These are phyloP conservation scores for Chytridium lagenaria DNA, from an alignment of 371 early-diverging fungal genomes.

Conservation along the genomic window DNA sequence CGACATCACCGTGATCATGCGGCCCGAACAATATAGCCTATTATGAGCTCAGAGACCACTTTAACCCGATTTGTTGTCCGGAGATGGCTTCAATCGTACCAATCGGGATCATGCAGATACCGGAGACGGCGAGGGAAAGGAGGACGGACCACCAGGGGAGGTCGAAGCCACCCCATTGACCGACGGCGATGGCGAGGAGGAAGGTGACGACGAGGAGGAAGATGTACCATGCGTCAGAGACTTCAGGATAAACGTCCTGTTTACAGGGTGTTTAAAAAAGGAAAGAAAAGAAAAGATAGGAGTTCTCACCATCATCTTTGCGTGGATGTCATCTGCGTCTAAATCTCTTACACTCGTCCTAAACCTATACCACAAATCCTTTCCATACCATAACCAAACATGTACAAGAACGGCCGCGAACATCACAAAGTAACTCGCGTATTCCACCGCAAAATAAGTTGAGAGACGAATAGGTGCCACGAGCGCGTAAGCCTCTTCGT, in stretches of 20 bases:
- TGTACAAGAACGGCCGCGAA: conserved; percentile 31
- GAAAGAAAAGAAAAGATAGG: neutral
- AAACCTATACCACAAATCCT: conserved; percentile 37
- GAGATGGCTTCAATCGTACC: conserved; percentile 46
- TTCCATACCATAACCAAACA: conserved; percentile 34
- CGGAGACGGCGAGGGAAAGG: conserved; percentile 69
- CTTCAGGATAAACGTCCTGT: conserved; percentile 36
- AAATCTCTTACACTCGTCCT: conserved; percentile 24
- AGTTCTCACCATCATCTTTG: conserved; percentile 33
- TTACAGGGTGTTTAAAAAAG: neutral
- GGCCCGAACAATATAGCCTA: conserved; percentile 49
- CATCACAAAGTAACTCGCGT: conserved; percentile 19
- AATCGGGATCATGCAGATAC: conserved; percentile 78
- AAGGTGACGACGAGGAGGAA: conserved; percentile 25
- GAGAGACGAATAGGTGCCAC: conserved; percentile 75
- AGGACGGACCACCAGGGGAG: conserved; percentile 56
- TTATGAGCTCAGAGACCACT: conserved; percentile 47
- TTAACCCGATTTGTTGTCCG: conserved; percentile 40
- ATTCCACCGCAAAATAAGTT: conserved; percentile 24
- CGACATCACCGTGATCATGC: conserved; percentile 37
- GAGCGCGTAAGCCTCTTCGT: conserved; percentile 53
- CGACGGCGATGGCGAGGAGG: conserved; percentile 12
- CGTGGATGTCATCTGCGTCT: conserved; percentile 43
- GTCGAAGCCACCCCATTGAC: conserved; percentile 35
- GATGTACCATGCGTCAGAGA: conserved; percentile 37